phyloP scores from a whole-genome alignment of 176 grass and related monocot genomes.

The Oryza coarctata region DNA sequence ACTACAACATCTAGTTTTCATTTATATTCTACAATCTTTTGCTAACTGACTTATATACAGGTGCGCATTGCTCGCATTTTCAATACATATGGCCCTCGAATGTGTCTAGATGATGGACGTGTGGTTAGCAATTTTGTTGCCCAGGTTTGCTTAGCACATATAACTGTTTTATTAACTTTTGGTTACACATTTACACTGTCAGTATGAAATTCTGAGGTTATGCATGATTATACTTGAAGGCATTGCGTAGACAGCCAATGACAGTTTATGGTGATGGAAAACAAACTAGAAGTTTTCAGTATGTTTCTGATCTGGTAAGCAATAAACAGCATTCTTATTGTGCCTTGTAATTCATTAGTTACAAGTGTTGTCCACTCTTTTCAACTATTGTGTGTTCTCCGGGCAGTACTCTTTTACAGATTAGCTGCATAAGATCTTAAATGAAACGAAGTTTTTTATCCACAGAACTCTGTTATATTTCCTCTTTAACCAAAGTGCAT shows the following conservation, averaged over 20 bases:
- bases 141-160: conserved; percentile 53
- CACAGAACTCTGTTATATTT: conserved; percentile 13
- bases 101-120: conserved; percentile 92
- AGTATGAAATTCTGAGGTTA: not conserved
- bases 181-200: not conserved
- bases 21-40: conserved; percentile 16
- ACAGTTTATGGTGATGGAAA: conserved; percentile 93
- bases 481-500: not conserved
- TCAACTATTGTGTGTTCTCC: conserved; percentile 1
- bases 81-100: conserved; percentile 94
- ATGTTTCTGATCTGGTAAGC: conserved; percentile 92
- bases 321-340: not conserved
- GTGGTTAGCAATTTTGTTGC: conserved; percentile 98
- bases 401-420: conserved; percentile 7
- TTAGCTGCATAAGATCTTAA: not conserved
- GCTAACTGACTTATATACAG: conserved; percentile 39
- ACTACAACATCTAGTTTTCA: not conserved
- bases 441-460: conserved; percentile 3
- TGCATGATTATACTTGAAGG: conserved; percentile 33
- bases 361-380: not conserved
- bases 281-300: conserved; percentile 93
- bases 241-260: conserved; percentile 66
- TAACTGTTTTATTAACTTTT: conserved; percentile 6
- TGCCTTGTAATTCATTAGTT: conserved; percentile 21
- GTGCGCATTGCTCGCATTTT: conserved; percentile 92